Evolutionary conservation across 2,329 filamentous ascomycete species (phyloP), one percentile per base, ranked within the genome.

Genomic region (Gnomoniopsis sp.): DNA sequence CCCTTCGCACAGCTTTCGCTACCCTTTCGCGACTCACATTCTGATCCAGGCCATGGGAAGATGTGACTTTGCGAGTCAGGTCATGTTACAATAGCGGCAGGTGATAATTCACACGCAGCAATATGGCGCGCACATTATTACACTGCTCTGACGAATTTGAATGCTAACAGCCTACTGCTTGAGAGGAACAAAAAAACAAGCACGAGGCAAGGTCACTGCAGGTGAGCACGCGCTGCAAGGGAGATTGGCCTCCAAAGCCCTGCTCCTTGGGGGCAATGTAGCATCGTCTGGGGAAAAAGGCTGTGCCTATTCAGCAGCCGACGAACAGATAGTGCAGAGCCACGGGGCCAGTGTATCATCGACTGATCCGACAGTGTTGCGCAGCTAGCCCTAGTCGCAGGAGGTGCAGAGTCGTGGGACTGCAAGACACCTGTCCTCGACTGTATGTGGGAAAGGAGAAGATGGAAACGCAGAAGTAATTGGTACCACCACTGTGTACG

Each of bases 371-470:
- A 26, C 19, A 38, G 23, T 12, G 21, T 36, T 21, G n/a, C 30
- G 46, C 51, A 23, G 22, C 51, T 50, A 49, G n/a, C 26, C 38
- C 36, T 58, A 58, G 34, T 44, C 48, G 50, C 34, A 49, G 36
- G 15, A 34, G 10, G 38, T n/a, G 33, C 38, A 47, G 34, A 51
- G 46, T 44, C 22, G 49, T 19, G n/a, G 33, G 15, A 11, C 19
- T n/a, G n/a, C n/a, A n/a, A 36, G n/a, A 19, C 3, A 17, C 8
- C 19, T 17, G 19, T 12, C 43, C 21, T n/a, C 38, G n/a, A 36
- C 12, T 43, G 36, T 26, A 26, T 3, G 30, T 23, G 49, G 38
- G 44, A 43, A 43, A 50, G 43, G 17, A 19, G 15, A 10, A 33
- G 15, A 6, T 43, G 6, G 43, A 30, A 43, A 19, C 6, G 11